Percentiles rank a stretch among this genome's conserved stretches.
phyloP scores from a whole-genome alignment of 2,329 filamentous ascomycete species.

The Ophiocordyceps camponoti-saundersi region DNA sequence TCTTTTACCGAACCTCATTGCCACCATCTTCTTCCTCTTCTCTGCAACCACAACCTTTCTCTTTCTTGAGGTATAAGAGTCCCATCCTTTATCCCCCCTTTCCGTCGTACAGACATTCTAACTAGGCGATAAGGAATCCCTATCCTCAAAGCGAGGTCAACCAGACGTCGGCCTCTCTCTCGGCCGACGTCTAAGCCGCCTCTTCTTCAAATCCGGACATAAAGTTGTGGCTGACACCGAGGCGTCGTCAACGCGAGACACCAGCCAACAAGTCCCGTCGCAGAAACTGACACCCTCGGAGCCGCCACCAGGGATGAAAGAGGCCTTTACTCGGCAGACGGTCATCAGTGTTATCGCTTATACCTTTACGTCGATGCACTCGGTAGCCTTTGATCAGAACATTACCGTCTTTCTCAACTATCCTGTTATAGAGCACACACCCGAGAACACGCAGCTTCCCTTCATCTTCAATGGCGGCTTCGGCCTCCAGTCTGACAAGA shows the following conservation, averaged over 20 bases:
- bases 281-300: conserved; percentile 8
- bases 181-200: conserved; percentile 45
- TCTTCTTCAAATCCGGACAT: conserved; percentile 12
- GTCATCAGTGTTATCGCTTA: conserved; percentile 62
- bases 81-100: no score
- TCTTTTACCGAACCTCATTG: conserved; percentile 65
- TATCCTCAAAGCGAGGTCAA: conserved; percentile 50
- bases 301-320: conserved; percentile 25
- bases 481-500: conserved; percentile 52
- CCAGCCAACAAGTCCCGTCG: conserved; percentile 13
- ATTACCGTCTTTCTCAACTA: conserved; percentile 82
- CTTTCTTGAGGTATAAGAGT: conserved; percentile 50
- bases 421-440: conserved; percentile 37
- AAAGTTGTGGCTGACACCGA: conserved; percentile 37
- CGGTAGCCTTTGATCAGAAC: conserved; percentile 71
- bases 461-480: conserved; percentile 76
- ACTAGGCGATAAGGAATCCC: conserved; percentile 46
- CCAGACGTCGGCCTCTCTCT: conserved; percentile 62
- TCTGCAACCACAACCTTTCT: conserved; percentile 59
- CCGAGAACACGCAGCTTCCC: conserved; percentile 45
- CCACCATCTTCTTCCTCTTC: conserved; percentile 58
- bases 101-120: no score
- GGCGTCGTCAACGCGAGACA: conserved; percentile 36
- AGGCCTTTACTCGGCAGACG: conserved; percentile 62
- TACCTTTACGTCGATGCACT: conserved; percentile 65